phyloP scores from a whole-genome alignment of 2,329 filamentous ascomycete genomes.

The Septoria linicola region DNA sequence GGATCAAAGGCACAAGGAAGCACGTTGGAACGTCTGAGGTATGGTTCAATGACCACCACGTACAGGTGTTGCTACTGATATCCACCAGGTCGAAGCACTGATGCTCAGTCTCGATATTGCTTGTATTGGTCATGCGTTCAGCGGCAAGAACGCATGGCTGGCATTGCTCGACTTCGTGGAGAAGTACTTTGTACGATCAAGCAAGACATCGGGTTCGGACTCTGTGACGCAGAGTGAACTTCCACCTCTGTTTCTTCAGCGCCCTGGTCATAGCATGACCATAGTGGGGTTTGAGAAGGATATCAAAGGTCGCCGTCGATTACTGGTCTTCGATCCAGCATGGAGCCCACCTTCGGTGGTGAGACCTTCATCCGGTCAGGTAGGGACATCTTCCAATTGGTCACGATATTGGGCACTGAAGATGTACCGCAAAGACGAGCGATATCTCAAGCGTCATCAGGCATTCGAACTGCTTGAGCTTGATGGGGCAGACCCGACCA shows the following conservation, averaged over 20 bases:
- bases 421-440: constrained; percentile 67
- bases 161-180: constrained; percentile 65
- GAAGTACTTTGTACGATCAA: constrained; percentile 63
- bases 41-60: too few relatives aligned
- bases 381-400: constrained; percentile 44
- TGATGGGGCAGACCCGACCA: neutral
- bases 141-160: constrained; percentile 50
- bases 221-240: constrained; percentile 67
- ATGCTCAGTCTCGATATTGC: constrained; percentile 66
- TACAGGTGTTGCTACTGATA: too few relatives aligned
- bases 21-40: constrained; percentile 95
- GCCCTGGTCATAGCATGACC: constrained; percentile 84
- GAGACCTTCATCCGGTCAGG: constrained; percentile 43
- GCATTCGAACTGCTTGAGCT: constrained; percentile 66
- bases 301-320: constrained; percentile 61
- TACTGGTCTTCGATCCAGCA: constrained; percentile 86
- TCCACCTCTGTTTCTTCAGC: constrained; percentile 86
- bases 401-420: constrained; percentile 47
- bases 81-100: too few relatives aligned
- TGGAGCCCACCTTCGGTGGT: constrained; percentile 68
- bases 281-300: constrained; percentile 79
- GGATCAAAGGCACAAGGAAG: constrained; percentile 80
- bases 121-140: constrained; percentile 53
- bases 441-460: constrained; percentile 67
- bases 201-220: constrained; percentile 47